Evolutionary conservation across 306 rosid species (phyloP), one percentile per base, ranked within the genome.

Genomic region (Aeschynomene evenia): DNA sequence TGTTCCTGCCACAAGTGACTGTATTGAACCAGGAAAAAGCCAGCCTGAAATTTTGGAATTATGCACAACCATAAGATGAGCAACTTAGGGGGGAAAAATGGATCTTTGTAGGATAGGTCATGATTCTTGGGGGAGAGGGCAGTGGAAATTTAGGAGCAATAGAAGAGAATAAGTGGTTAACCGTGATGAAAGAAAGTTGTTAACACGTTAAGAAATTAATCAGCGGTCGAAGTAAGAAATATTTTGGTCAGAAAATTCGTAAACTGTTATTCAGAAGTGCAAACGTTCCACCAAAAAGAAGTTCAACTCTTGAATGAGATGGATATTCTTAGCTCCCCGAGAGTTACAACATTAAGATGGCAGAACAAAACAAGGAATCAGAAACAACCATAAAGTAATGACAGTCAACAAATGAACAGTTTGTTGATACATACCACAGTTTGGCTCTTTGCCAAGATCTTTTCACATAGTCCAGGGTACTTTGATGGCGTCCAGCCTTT

Each of bases 21-120:
- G 66, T 94, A 85, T 84, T 94, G 98, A 66, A 88, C 81, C 69
- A 94, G 85, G 88, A 94, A 94, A 85, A 94, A 94, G 18, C 98
- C 98, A 74, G 92, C 74, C 98, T 94, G 85, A 73, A 84, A 75
- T 74, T 3, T 72, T 77, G 77, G 59, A 46, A 58, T 61, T 15
- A 15, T 57, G 65, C 10, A 42, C 4, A 65, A 50, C 16, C 10
- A 61, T 64, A 63, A 42, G 68, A 15, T 58, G 43, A 51, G 11
- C 31, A 48, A 62, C 43, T 53, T 13, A 9, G 8, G 10, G 6
- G 53, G 22, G 19, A 46, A 52, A 49, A 20, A 24, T 48, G 24
- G 33, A 68, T 60, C 39, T 61, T 45, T 24, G 70, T 1, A 61
- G 5, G 4, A 5, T 14, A 61, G 59, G 23, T 39, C 19, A 33